These are phyloP conservation scores for Aspergillus neoniger DNA, from an alignment of 2,329 filamentous ascomycete species.

Conservation along the genomic window DNA sequence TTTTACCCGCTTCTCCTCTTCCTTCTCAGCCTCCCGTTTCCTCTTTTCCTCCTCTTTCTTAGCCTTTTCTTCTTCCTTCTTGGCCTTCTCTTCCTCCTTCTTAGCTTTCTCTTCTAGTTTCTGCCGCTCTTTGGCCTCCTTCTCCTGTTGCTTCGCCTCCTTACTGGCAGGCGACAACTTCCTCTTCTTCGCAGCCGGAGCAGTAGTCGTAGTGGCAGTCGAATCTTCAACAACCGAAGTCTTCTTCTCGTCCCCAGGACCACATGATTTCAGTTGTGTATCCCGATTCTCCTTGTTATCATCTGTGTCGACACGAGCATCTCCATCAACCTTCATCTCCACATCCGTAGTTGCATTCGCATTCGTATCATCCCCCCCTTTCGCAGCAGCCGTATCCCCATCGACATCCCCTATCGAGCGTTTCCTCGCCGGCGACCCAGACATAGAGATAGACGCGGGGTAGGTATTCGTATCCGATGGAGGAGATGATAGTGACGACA, in stretches of 20 bases:
- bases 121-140: constrained; percentile 29
- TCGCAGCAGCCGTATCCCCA: background rate
- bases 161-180: constrained; percentile 36
- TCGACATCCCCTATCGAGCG: constrained; percentile 5
- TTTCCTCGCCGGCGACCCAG: background rate
- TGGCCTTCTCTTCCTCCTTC: constrained; percentile 26
- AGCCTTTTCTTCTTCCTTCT: constrained; percentile 50
- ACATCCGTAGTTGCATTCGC: background rate
- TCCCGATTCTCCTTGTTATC: constrained; percentile 15
- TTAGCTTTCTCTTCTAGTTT: constrained; percentile 27
- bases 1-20: constrained; percentile 33
- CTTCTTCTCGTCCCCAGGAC: background rate
- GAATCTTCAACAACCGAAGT: background rate
- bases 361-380: background rate
- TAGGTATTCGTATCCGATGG: constrained; percentile 33
- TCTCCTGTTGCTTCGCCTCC: constrained; percentile 29
- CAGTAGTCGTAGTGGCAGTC: constrained; percentile 4
- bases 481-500: constrained; percentile 16
- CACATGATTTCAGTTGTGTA: background rate
- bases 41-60: constrained; percentile 50
- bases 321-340: background rate
- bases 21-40: constrained; percentile 34
- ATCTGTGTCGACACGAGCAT: background rate
- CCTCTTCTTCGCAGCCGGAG: constrained; percentile 32
- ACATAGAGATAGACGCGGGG: background rate